Conservation (phyloP, 2,329 filamentous ascomycete genomes). For the Colletotrichum incanum region DNA sequence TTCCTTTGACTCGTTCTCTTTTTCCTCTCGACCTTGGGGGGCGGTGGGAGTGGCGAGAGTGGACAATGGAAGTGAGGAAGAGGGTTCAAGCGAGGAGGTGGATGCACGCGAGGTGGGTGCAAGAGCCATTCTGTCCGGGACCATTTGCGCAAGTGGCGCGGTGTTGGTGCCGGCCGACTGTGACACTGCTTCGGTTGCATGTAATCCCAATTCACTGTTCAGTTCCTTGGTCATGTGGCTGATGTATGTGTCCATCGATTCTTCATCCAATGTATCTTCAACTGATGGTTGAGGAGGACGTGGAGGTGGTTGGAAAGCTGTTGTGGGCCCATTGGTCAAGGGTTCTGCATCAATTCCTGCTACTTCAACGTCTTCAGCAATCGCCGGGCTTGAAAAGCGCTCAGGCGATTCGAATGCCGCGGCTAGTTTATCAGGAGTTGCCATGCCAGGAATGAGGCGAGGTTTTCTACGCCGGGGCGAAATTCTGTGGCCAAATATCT, state of each 20-base stretch:
- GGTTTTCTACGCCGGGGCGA: not conserved
- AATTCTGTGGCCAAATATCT: rapidly evolving
- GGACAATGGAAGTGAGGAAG: not conserved
- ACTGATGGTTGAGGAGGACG: not conserved
- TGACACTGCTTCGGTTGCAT: not conserved
- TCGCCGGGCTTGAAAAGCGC: too few species aligned
- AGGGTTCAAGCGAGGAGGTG: not conserved
- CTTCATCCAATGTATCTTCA: not conserved
- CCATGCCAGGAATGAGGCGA: not conserved
- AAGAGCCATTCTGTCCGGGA: not conserved
- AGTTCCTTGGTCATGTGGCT: not conserved
- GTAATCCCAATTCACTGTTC: not conserved
- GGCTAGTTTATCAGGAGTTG: not conserved
- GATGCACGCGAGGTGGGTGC: not conserved
- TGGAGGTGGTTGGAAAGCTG: not conserved
- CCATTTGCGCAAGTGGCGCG: not conserved
- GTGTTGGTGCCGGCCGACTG: not conserved
- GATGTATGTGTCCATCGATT: not conserved
- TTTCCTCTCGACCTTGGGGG: not conserved
- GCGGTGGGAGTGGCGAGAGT: not conserved
- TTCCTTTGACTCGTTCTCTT: not conserved
- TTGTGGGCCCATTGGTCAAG: not conserved
- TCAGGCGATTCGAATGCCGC: not conserved
- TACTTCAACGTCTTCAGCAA: not conserved
- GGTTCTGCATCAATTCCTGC: not conserved